Percentiles rank a stretch among this genome's conserved stretches.
These are phyloP conservation scores for Orbilia brochopaga DNA, from an alignment of 2,329 filamentous ascomycete species.

Conservation along the genomic window DNA sequence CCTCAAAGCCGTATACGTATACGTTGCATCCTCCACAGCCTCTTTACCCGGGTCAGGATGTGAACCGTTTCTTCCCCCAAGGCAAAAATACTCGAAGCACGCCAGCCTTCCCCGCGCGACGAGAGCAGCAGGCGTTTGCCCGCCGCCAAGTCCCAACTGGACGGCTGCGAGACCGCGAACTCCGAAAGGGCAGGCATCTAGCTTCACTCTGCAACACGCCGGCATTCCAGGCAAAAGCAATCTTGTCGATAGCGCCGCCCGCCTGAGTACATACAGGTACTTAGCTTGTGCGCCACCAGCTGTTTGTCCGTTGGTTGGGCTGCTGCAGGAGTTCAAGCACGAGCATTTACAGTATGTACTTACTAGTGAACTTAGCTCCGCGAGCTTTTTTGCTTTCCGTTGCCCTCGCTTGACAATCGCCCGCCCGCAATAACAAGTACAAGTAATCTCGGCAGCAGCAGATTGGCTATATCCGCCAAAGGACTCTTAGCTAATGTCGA, in stretches of 20 bases:
- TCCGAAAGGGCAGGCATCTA: constrained; percentile 27
- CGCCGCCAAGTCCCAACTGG: constrained; percentile 32
- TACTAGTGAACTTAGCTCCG: too few relatives aligned
- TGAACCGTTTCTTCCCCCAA: too few relatives aligned
- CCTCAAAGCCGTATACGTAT: too few relatives aligned
- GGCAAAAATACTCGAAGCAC: neutral
- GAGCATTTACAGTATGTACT: too few relatives aligned
- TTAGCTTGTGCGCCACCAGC: neutral
- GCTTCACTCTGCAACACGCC: constrained; percentile 29
- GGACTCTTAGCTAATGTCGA: neutral
- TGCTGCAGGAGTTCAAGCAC: too few relatives aligned
- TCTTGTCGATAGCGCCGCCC: neutral
- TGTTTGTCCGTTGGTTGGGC: neutral
- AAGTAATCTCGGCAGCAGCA: neutral
- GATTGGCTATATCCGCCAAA: neutral
- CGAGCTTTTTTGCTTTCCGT: neutral
- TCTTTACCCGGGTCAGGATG: too few relatives aligned
- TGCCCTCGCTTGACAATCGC: too few relatives aligned
- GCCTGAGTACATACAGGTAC: too few relatives aligned
- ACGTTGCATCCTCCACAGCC: too few relatives aligned
- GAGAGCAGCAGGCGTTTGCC: neutral
- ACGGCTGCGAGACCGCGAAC: constrained; percentile 45
- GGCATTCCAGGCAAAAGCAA: constrained; percentile 1
- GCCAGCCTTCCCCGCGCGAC: neutral
- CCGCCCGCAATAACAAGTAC: neutral